Evolutionary conservation across 208 protist genomes (phyloP), one percentile per base, ranked within the genome.

Genomic region (Leishmania turanica): DNA sequence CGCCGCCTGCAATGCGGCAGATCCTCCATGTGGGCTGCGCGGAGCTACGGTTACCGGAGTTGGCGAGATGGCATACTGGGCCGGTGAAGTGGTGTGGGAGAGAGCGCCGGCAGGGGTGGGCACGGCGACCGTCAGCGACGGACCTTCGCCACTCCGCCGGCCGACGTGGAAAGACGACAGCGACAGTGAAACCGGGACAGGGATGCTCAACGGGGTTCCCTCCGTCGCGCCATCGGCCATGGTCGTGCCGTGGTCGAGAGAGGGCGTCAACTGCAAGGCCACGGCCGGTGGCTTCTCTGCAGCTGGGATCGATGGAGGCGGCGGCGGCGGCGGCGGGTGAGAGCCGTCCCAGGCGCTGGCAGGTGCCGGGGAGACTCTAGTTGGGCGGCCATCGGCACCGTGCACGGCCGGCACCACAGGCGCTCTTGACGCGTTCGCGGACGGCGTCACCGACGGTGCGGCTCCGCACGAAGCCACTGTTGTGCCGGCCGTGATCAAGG

Each of bases 171-270:
- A 84, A 2, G 42, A 47, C 5, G 81, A 80, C 54, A 68, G 81
- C 45, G 54, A 31, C 17, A 80, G 42, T 27, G 80, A 86, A 4
- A 66, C 47, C 6, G 89, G 89, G 0, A 91, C 84, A 6, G 89
- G 89, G 49, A 92, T 89, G 80, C 75, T 84, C 37, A 90, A 76
- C 51, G 82, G 82, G 60, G 82, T 83, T 78, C 70, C 84, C 69
- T 78, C 81, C 31, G 79, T 78, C 71, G 60, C 62, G 19, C 42
- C 24, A 51, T 72, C 68, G 53, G 17, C 37, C 5, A 68, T 69
- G 34, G 31, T 45, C 4, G 45, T 53, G 64, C 31, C 64, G 69
- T 37, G 40, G 66, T 88, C 79, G 76, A 83, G 66, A 21, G 84
- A 76, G 66, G 75, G 31, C 11, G 51, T 58, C 47, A 80, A 83